Evolutionary conservation across 2,329 filamentous ascomycete genomes (phyloP), one percentile per base, ranked within the genome.

Genomic region (Stylonectria norvegica): DNA sequence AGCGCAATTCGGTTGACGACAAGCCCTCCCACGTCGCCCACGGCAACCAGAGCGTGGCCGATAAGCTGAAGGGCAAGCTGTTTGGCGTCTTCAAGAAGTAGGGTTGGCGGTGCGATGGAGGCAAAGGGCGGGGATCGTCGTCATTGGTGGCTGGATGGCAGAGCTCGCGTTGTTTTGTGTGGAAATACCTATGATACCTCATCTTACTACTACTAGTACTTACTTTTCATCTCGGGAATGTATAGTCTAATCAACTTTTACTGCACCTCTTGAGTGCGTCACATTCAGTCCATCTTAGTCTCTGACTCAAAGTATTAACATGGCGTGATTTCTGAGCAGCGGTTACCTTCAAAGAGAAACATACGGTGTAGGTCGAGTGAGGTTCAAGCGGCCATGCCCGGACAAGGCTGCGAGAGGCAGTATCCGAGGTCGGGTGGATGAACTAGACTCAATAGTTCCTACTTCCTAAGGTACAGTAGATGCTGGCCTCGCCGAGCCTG

Each of bases 1-100:
- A n/a, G n/a, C n/a, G n/a, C n/a, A n/a, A n/a, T n/a, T n/a, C n/a
- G n/a, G n/a, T n/a, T n/a, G n/a, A n/a, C n/a, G n/a, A n/a, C n/a
- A 58, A 62, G 49, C 53, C 54, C 20, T 40, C 48, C 22, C 44
- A 43, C n/a, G 50, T 47, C 23, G 50, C 60, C 7, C 64, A n/a
- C n/a, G n/a, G n/a, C n/a, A n/a, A 66, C 38, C 52, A 63, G 34
- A 65, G 76, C 20, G 55, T 80, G 42, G 76, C 76, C 14, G 76
- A 80, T 55, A 78, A 73, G 67, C 62, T 79, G 49, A 80, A 80
- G 71, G 45, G 62, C 48, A 79, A 77, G 70, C 58, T 79, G 30
- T 65, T 78, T 40, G 67, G 69, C 14, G 56, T 60, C 1, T 69
- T 74, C 49, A 75, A 74, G 64, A 76, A 76, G 47, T 65, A 50